Base-by-base conservation (phyloP, 352 stramenopile species). In the Globisporangium middletonii region DNA sequence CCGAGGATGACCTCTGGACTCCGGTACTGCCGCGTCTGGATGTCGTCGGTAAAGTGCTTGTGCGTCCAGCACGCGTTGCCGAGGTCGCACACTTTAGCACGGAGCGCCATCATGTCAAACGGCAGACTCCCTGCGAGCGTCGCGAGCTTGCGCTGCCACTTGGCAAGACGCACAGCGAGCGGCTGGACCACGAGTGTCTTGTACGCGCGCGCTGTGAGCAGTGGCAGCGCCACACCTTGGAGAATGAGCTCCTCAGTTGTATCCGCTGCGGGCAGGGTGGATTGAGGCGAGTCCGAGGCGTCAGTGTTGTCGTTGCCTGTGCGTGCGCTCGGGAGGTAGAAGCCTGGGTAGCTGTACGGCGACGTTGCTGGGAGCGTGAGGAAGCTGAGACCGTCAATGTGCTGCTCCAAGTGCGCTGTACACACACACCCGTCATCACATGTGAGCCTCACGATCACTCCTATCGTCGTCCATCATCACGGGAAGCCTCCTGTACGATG, bases 1-100 rank as follows among this genome's bases (percentile, higher is more conserved):
- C 95, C 92, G 60, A 99, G 72, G 23, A 99, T 95, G 27, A 98
- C 97, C 72, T 99, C 98, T 7, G 98, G 98, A 42, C 88, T 97
- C 5, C 98, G 90, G 71, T 99, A 99, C 78, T 99, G 98, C n/a
- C 98, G 84, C 23, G 98, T 99, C 74, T 99, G 98, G 65, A 99
- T 99, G 67, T 99, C 97, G 67, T 99, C 95, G 46, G 96, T 99
- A 69, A 99, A 99, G 75, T 99, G 97, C 60, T 98, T 97, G 62
- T 98, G 77, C 18, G 91, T 99, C 96, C 97, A 99, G 72, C 98
- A 99, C 1, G 97, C 97, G 70, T 99, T 99, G 57, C 98, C 98
- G n/a, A 99, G 72, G 79, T 99, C 97, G 33, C 98, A 98, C 48
- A 99, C 79, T 60, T 96, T 95, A 11, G 73, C 70, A 41, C 84